Conservation (phyloP, 2,329 filamentous ascomycete species). For the Fusarium sp. region DNA sequence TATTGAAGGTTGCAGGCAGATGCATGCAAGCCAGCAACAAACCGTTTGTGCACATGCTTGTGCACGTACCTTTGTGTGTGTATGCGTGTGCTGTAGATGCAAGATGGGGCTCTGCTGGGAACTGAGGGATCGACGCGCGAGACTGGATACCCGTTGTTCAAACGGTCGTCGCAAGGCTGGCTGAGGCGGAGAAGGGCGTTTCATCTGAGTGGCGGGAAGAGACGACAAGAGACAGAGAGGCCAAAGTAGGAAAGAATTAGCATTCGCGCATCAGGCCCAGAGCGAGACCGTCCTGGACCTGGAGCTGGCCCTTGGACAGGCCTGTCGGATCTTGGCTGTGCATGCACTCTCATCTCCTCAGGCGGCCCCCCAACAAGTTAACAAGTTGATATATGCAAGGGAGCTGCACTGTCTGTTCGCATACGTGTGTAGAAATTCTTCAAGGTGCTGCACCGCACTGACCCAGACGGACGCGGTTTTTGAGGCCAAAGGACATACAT, state of each 20-base stretch:
- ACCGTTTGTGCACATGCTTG: slow-evolving; percentile 20
- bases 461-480: not conserved
- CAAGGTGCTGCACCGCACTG: slow-evolving; percentile 22
- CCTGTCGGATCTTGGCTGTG: slow-evolving; percentile 19
- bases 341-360: slow-evolving; percentile 28
- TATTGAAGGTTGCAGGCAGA: slow-evolving; percentile 18
- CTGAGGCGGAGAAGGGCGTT: slow-evolving; percentile 28
- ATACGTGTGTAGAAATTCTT: slow-evolving; percentile 32
- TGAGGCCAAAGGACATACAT: slow-evolving; percentile 10
- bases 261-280: slow-evolving; percentile 22
- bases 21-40: slow-evolving; percentile 34
- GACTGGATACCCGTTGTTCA: slow-evolving; percentile 15
- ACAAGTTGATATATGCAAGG: slow-evolving; percentile 40
- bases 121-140: slow-evolving; percentile 22
- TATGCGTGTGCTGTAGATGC: slow-evolving; percentile 27
- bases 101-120: slow-evolving; percentile 34
- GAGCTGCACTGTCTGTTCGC: slow-evolving; percentile 17
- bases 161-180: slow-evolving; percentile 30
- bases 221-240: slow-evolving; percentile 12
- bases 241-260: slow-evolving; percentile 10
- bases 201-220: slow-evolving; percentile 36
- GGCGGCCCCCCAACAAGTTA: slow-evolving; percentile 12
- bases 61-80: slow-evolving; percentile 22
- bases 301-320: slow-evolving; percentile 32
- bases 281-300: slow-evolving; percentile 8